Base-by-base conservation (phyloP, 345 rosid genomes). In the Arabidopsis arenosa region DNA sequence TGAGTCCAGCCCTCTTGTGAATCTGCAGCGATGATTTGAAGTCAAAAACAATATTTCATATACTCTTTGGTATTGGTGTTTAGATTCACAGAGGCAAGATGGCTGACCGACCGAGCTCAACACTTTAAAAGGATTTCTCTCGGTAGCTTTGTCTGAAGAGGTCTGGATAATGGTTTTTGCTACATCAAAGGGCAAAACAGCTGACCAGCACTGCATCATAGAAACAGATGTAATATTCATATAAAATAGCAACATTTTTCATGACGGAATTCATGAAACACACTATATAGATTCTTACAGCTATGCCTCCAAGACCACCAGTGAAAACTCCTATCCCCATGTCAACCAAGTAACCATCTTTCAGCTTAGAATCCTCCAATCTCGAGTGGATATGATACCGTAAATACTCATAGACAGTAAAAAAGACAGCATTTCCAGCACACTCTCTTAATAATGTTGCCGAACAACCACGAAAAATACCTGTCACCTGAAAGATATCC, bases 121-220 rank as follows among this genome's bases (percentile, higher is more conserved):
- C 64, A 96, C 88, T 76, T 36, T 76, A 44, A 93, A 86, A 45
- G 97, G 97, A 75, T 90, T 92, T 73, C 86, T 82, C 21, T 90
- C 74, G 33, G 80, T 76, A 75, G 72, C 76, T 79, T 80, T 85
- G 68, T 87, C 90, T 53, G 87, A 81, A 68, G 89, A 68, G 45
- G 97, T 95, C 83, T 95, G 97, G 72, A 90, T 95, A 41, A 95
- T 85, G 37, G 97, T 95, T 83, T 95, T 95, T 3, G 97, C 97
- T 59, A 94, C 95, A 68, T 90, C 97, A 72, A 92, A 74, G 9
- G 98, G 97, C 74, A 94, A 68, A 77, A 94, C 83, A 57, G 87
- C 86, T 28, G 88, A 85, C 97, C 98, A 95, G 74, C 85, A 95
- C 96, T 95, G 70, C 68, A 43, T 39, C 36, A 56, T 15, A 74